Percentiles rank a stretch among this genome's conserved stretches.
phyloP scores from a whole-genome alignment of 805 yeast genomes.

The Tetrapisispora taiwanensis region DNA sequence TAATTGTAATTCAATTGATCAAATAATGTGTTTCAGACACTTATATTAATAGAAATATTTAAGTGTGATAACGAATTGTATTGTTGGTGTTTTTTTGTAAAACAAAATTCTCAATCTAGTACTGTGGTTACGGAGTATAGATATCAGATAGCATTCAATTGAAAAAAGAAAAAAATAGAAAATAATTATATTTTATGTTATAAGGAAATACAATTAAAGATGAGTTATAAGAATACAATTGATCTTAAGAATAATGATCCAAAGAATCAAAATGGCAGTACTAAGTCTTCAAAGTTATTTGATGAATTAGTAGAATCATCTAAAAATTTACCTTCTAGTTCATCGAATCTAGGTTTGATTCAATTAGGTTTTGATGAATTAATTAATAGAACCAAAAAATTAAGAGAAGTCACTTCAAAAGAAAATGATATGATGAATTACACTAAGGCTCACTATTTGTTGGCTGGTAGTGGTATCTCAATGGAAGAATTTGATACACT shows the following conservation, averaged over 20 bases:
- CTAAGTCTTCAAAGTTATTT: background rate
- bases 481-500: slow-evolving; percentile 72
- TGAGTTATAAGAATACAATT: background rate
- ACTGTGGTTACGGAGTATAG: too few relatives aligned
- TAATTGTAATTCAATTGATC: too few relatives aligned
- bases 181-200: background rate
- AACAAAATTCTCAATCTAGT: too few relatives aligned
- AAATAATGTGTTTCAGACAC: too few relatives aligned
- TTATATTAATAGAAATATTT: too few relatives aligned
- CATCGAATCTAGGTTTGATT: slow-evolving; percentile 65
- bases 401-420: slow-evolving; percentile 37
- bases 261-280: background rate
- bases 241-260: background rate
- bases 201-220: too few relatives aligned
- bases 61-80: too few relatives aligned
- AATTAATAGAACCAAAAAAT: slow-evolving; percentile 50
- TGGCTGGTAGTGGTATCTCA: slow-evolving; percentile 82
- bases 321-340: slow-evolving; percentile 55
- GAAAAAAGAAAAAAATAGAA: too few relatives aligned
- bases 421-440: slow-evolving; percentile 19
- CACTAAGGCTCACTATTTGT: slow-evolving; percentile 75
- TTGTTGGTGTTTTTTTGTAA: too few relatives aligned
- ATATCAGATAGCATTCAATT: too few relatives aligned
- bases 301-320: slow-evolving; percentile 67
- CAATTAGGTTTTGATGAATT: slow-evolving; percentile 74